phyloP scores from a whole-genome alignment of 1,139 yeast species.

The Yamadazyma dushanensis region DNA sequence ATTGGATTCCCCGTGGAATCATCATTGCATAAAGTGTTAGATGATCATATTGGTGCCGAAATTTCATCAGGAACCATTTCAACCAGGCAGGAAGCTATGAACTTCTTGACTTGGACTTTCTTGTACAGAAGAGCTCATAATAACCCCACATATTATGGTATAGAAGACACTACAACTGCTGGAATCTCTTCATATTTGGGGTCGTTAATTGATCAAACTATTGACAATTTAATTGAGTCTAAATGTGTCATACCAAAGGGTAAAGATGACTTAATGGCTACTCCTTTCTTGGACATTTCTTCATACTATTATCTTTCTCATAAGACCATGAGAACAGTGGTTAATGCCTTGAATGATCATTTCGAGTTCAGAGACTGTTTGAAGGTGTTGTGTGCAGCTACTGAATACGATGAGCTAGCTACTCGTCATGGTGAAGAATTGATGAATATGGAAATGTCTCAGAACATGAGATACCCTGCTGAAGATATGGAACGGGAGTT shows the following conservation, averaged over 20 bases:
- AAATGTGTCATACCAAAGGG: conserved; percentile 64
- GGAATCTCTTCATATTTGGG: conserved; percentile 76
- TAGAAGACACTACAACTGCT: conserved; percentile 65
- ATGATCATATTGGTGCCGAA: conserved; percentile 96
- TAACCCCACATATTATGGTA: conserved; percentile 93
- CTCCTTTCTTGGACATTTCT: conserved; percentile 82
- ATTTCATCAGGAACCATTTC: conserved; percentile 84
- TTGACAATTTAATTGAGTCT: conserved; percentile 68
- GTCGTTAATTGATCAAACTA: conserved; percentile 66
- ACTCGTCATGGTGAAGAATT: conserved; percentile 95
- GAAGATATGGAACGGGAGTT: conserved; percentile 63
- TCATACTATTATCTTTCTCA: conserved; percentile 95
- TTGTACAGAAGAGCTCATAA: conserved; percentile 90
- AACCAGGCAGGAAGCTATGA: conserved; percentile 85
- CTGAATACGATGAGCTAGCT: conserved; percentile 90
- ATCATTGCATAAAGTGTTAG: conserved; percentile 86
- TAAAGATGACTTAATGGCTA: conserved; percentile 55
- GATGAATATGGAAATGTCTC: conserved; percentile 87
- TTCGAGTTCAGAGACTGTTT: conserved; percentile 71
- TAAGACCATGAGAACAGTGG: conserved; percentile 72
- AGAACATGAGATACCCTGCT: conserved; percentile 74
- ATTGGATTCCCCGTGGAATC: conserved; percentile 98
- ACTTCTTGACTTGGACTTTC: conserved; percentile 93
- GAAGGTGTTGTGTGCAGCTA: conserved; percentile 71
- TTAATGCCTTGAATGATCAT: conserved; percentile 48